These are phyloP conservation scores for Scleroderma bovista DNA, from an alignment of 768 basidiomycete species.

Conservation along the genomic window DNA sequence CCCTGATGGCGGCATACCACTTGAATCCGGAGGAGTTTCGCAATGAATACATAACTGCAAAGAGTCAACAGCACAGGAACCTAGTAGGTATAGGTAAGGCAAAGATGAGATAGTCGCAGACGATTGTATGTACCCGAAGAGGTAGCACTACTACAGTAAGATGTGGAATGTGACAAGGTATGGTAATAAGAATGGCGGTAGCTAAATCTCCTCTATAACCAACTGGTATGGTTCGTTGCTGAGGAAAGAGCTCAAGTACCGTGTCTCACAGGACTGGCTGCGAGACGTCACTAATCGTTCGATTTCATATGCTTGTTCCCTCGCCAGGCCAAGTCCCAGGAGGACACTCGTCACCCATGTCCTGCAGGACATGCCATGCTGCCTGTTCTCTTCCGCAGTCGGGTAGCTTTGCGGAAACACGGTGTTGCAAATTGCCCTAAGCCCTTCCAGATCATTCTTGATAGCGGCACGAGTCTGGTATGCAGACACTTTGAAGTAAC, in stretches of 20 bases:
- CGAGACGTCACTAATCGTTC: neutral
- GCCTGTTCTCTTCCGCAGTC: slow-evolving; percentile 14
- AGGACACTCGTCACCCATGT: slow-evolving; percentile 18
- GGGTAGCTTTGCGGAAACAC: slow-evolving; percentile 14
- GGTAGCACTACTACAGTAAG: neutral
- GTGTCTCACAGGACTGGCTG: slow-evolving; percentile 2
- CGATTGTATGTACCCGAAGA: neutral
- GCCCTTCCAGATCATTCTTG: neutral
- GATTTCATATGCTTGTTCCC: neutral
- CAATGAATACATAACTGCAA: too few relatives aligned
- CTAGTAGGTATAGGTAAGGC: too few relatives aligned
- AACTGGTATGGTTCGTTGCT: neutral
- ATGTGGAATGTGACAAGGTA: neutral
- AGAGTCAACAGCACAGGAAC: too few relatives aligned
- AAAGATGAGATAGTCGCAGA: too few relatives aligned
- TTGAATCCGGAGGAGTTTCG: too few relatives aligned
- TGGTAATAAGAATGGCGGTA: neutral
- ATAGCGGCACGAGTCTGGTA: neutral
- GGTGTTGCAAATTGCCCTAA: slow-evolving; percentile 8
- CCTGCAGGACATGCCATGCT: slow-evolving; percentile 15
- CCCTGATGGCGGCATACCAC: too few relatives aligned
- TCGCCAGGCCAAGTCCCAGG: slow-evolving; percentile 7
- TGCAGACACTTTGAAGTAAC: slow-evolving; percentile 16
- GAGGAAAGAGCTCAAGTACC: neutral
- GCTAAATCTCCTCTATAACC: neutral